Evolutionary conservation across 176 grass and related monocot genomes (phyloP).

Genomic region (Bothriochloa decipiens): DNA sequence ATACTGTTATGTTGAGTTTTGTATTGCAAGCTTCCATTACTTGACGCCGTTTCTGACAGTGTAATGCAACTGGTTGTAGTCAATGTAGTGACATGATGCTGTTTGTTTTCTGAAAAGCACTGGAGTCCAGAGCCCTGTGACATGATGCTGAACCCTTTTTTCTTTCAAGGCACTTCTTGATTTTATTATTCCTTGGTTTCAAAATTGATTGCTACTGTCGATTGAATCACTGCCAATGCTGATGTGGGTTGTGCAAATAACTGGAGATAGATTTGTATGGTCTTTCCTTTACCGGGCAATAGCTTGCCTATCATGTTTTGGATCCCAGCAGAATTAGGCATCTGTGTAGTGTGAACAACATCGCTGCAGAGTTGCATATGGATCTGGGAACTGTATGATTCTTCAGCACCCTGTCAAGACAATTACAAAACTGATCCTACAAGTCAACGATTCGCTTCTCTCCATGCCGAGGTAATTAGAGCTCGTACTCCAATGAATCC

Average conservation of each 20-base stretch:
- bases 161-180: neutral
- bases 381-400: conserved; percentile 23
- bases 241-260: neutral
- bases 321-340: neutral
- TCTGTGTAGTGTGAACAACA: conserved; percentile 23
- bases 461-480: conserved; percentile 38
- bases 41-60: neutral
- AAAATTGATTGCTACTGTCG: neutral
- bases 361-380: neutral
- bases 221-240: neutral
- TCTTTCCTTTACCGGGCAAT: neutral
- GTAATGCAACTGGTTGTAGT: neutral
- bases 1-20: neutral
- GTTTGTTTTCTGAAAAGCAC: neutral
- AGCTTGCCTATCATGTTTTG: neutral
- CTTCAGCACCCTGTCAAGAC: conserved; percentile 24
- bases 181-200: neutral
- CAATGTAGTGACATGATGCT: neutral
- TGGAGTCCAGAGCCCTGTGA: neutral
- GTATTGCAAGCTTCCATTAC: neutral
- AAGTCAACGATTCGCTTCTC: conserved; percentile 50
- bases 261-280: neutral
- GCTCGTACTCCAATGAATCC: conserved; percentile 36
- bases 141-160: neutral
- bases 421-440: neutral